Percentiles rank a stretch among this genome's conserved stretches.
Evolutionary conservation across 2,329 filamentous ascomycete genomes (phyloP).

Genomic region (Fusarium bactridioides): DNA sequence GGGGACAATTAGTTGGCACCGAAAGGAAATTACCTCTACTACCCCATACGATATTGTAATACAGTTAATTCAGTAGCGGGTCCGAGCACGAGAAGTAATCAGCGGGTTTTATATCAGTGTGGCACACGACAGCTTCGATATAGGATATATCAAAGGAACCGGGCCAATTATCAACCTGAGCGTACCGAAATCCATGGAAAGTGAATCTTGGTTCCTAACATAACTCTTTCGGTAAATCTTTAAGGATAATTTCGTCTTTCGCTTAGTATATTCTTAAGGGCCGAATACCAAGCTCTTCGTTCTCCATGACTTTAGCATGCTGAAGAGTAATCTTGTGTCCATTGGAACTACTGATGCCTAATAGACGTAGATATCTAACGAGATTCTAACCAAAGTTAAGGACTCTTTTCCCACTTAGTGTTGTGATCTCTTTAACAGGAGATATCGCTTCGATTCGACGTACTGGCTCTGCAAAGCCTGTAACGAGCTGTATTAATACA

Average conservation of each 20-base stretch:
- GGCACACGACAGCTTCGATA: conserved; percentile 48
- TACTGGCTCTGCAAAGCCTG: conserved; percentile 33
- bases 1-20: conserved; percentile 64
- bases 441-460: conserved; percentile 6
- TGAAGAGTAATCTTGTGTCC: conserved; percentile 54
- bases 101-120: conserved; percentile 60
- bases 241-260: conserved; percentile 7
- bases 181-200: conserved; percentile 64
- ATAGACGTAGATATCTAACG: conserved; percentile 58
- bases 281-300: conserved; percentile 51
- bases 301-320: conserved; percentile 65
- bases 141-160: neutral
- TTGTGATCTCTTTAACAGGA: conserved; percentile 38
- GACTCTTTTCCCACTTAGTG: conserved; percentile 53
- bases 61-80: conserved; percentile 59
- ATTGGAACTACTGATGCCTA: conserved; percentile 44
- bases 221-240: conserved; percentile 42
- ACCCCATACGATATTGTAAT: conserved; percentile 61
- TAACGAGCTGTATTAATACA: conserved; percentile 58
- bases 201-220: conserved; percentile 56
- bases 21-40: conserved; percentile 66
- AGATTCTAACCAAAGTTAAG: conserved; percentile 68
- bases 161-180: conserved; percentile 55
- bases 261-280: conserved; percentile 30
- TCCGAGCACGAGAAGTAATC: conserved; percentile 62